Evolutionary conservation across 768 basidiomycete species (phyloP).

Genomic region (Rhizopogon roseolus): DNA sequence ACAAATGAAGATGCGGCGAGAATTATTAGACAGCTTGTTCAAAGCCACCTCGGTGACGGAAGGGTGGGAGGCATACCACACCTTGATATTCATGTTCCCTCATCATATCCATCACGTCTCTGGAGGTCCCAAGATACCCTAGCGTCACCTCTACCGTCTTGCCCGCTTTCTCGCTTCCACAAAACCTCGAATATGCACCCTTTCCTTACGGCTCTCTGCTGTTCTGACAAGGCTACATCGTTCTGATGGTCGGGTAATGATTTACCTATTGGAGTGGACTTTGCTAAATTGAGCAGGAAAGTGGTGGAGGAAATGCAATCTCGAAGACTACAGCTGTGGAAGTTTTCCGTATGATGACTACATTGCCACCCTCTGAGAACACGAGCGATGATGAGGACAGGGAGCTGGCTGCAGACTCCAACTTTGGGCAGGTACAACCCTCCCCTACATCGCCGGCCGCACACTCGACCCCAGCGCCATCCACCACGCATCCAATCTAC

Average conservation of each 20-base stretch:
- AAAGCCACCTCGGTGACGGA: conserved; percentile 24
- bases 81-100: conserved; percentile 20
- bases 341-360: conserved; percentile 58
- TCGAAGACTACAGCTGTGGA: conserved; percentile 58
- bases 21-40: conserved; percentile 29
- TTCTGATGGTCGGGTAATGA: conserved; percentile 46
- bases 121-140: conserved; percentile 19
- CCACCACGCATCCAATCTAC: conserved; percentile 46
- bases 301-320: conserved; percentile 54
- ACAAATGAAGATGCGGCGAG: conserved; percentile 15
- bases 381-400: conserved; percentile 32
- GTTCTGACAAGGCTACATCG: conserved; percentile 54
- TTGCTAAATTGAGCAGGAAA: conserved; percentile 64
- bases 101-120: conserved; percentile 3
- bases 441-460: conserved; percentile 59
- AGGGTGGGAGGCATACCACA: conserved; percentile 42
- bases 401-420: conserved; percentile 3
- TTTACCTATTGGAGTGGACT: conserved; percentile 71
- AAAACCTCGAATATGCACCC: conserved; percentile 50
- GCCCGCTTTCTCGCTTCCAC: conserved; percentile 51
- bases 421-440: conserved; percentile 29
- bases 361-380: conserved; percentile 18
- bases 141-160: conserved; percentile 53
- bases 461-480: conserved; percentile 41
- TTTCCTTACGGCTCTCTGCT: conserved; percentile 63